These are phyloP conservation scores for Globisporangium splendens DNA, from an alignment of 352 stramenopile genomes.

Conservation along the genomic window DNA sequence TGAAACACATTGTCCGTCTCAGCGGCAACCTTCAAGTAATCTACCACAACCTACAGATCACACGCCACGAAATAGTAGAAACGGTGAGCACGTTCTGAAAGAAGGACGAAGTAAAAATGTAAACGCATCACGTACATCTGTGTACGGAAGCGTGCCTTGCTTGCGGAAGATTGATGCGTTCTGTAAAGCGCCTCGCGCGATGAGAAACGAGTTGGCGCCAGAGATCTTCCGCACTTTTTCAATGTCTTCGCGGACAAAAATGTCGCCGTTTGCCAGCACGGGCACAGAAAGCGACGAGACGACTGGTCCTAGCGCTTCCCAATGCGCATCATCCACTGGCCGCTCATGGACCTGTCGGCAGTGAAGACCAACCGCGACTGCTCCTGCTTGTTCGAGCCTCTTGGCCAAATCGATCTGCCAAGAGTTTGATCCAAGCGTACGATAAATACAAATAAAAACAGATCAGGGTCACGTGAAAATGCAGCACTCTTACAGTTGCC, in stretches of 20 bases:
- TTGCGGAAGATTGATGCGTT: constrained; percentile 84
- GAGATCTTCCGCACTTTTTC: constrained; percentile 53
- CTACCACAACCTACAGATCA: constrained; percentile 33
- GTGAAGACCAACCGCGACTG: constrained; percentile 69
- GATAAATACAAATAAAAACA: neutral
- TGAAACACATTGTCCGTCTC: constrained; percentile 87
- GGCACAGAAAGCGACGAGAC: constrained; percentile 73
- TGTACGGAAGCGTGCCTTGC: constrained; percentile 55
- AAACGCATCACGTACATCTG: constrained; percentile 29
- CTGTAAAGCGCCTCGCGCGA: constrained; percentile 74
- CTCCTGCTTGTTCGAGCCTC: constrained; percentile 59
- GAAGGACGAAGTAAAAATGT: neutral
- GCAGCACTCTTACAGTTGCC: constrained; percentile 43
- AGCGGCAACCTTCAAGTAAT: constrained; percentile 69
- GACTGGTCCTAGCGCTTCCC: constrained; percentile 62
- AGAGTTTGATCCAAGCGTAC: neutral
- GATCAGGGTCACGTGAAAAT: neutral
- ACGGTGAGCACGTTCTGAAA: neutral
- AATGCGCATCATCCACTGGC: constrained; percentile 63
- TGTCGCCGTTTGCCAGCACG: constrained; percentile 87
- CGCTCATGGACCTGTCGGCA: constrained; percentile 62
- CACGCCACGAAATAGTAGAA: neutral
- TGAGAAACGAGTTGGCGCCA: constrained; percentile 71
- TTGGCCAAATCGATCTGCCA: constrained; percentile 62
- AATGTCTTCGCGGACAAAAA: constrained; percentile 77